Base-by-base conservation (phyloP, 306 rosid species). In the Fragaria vesca region DNA sequence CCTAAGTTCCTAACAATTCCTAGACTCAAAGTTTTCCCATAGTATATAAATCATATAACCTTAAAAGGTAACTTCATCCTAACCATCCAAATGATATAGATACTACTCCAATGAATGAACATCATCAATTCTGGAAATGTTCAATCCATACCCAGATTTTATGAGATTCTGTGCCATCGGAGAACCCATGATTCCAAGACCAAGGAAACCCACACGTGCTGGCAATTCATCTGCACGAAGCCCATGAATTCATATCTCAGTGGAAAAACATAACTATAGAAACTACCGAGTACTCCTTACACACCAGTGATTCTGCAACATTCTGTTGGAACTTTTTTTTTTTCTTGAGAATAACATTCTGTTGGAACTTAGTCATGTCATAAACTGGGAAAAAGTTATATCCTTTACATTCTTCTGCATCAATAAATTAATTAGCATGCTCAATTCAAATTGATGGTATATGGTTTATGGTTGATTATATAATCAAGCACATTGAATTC, bases 131-230 rank as follows among this genome's bases (percentile, higher is more conserved):
- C 12, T 21, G 48, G 38, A 48, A 66, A 71, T 32, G 38, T 5
- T 28, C 15, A 68, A 40, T 45, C 75, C 86, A 72, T 86, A 94
- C 97, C 98, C 98, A 76, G 94, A 82, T 79, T 88, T 89, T 12
- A 90, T 63, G 67, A 94, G 96, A 86, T 94, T 94, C 18, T 79
- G 93, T 40, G 97, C 97, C 98, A 94, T 94, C 21, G 97, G 98
- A 77, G 91, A 83, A 75, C 98, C 98, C 98, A 94, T 94, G 80
- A 94, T 94, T 87, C 98, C 98, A 20, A 92, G 79, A 74, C 98
- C 98, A 67, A 94, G 82, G 80, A 94, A 94, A 68, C 98, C 98
- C 74, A 92, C 79, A 0, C 86, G 83, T 16, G 86, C 46, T 2
- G 92, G 89, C 20, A 83, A 38, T 60, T 81, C 88, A 76, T 66